Conservation (phyloP, 495 filamentous ascomycete genomes). For the Penicillium salamii region DNA sequence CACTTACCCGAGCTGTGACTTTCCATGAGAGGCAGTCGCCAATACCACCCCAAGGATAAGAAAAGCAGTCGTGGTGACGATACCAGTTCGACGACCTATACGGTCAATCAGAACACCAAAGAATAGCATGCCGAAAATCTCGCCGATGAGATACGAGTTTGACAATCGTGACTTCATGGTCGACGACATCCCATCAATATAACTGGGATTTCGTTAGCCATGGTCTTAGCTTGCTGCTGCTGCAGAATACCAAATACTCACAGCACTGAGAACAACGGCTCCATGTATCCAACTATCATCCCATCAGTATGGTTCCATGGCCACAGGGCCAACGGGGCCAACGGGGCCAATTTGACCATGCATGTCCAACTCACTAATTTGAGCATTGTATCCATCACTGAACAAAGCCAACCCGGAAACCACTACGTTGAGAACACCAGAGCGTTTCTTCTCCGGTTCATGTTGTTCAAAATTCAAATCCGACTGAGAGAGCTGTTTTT, state of each 20-base stretch:
- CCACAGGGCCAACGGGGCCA: too few species aligned
- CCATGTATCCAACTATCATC: constrained; percentile 37
- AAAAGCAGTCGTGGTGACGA: constrained; percentile 24
- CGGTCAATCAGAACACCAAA: constrained; percentile 32
- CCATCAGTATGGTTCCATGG: too few species aligned
- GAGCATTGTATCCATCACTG: constrained; percentile 44
- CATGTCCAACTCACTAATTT: constrained; percentile 24
- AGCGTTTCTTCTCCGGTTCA: constrained; percentile 8
- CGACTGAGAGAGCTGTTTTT: constrained; percentile 2
- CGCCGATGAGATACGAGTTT: constrained; percentile 33
- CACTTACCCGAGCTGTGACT: constrained; percentile 23
- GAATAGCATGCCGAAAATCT: constrained; percentile 37
- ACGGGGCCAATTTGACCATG: not conserved
- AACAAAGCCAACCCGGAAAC: constrained; percentile 38
- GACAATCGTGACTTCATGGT: constrained; percentile 34
- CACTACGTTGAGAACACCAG: constrained; percentile 30
- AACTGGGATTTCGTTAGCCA: constrained; percentile 12
- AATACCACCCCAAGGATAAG: constrained; percentile 28
- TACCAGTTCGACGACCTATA: constrained; percentile 27
- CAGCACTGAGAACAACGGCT: constrained; percentile 36
- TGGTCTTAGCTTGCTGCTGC: not conserved
- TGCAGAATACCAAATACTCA: constrained; percentile 11
- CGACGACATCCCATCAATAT: constrained; percentile 28
- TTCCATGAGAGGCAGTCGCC: constrained; percentile 30
- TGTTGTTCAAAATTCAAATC: constrained; percentile 11